Evolutionary conservation across 2,329 filamentous ascomycete species (phyloP), one percentile per base, ranked within the genome.

Genomic region (Phyllosticta capitalensis): DNA sequence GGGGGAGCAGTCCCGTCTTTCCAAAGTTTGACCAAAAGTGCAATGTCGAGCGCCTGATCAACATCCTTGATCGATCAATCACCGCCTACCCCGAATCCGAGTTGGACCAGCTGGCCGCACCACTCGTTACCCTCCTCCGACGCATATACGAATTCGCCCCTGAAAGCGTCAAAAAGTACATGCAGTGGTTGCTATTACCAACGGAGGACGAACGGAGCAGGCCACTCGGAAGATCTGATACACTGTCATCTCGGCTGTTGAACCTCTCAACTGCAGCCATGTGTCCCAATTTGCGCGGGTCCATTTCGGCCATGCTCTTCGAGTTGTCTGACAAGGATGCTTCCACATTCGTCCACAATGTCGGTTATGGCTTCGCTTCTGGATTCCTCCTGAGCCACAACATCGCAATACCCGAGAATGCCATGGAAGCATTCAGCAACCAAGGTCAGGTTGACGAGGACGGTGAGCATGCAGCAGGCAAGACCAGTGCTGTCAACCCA

Each of bases 321-420:
- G 88, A 95, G 64, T 79, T 97, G 26, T 96, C 91, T 0, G 87
- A 87, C 64, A 88, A 86, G 66, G 86, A 96, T 66, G 83, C 92
- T 0, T 82, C 81, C 17, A 87, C 80, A 28, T 94, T 96, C 67
- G 88, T 97, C 0, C 81, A 89, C 56, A 96, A 96, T 65, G 89
- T 99, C 12, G 94, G 94, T 0, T 99, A 96, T 69, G 94, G 94
- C 0, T 96, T 89, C 68, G 94, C 94, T 0, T 89, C 91, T 0
- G 94, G 94, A 0, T 96, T 94, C 69, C 77, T 99, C 17, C 87
- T 92, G 75, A 87, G 88, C 63, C 88, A 92, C 63, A 89, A 94
- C 59, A 84, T 97, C 12, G 80, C 86, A 0, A 78, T 96, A 21
- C 90, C 91, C 0, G 79, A 85, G 61, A 85, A 80, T 58, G 82